Conservation (phyloP, 768 basidiomycete species). For the Macrolepiota dolichaula region DNA sequence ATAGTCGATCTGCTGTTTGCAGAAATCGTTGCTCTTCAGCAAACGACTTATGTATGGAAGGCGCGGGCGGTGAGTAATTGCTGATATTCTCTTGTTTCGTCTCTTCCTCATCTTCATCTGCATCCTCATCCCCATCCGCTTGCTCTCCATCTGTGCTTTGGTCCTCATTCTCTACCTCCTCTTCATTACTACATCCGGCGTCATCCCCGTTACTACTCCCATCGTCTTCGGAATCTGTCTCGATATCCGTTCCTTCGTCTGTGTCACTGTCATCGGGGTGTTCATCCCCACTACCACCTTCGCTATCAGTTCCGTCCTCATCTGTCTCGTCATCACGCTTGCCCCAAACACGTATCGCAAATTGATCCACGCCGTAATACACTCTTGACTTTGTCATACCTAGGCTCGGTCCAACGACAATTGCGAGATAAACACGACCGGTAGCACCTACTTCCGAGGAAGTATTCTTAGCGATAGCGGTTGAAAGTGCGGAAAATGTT, state of each 20-base stretch:
- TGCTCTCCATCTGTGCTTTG: slow-evolving; percentile 9
- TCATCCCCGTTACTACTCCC: slow-evolving; percentile 1
- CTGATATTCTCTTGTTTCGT: neutral
- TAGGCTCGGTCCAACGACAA: slow-evolving; percentile 65
- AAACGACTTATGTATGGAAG: slow-evolving; percentile 19
- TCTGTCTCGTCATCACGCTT: slow-evolving; percentile 15
- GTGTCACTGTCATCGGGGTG: slow-evolving; percentile 16
- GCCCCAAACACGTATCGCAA: slow-evolving; percentile 49
- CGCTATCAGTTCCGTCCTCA: slow-evolving; percentile 17
- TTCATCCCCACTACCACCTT: slow-evolving; percentile 16
- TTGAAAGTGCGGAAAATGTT: slow-evolving; percentile 71
- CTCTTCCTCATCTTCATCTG: slow-evolving; percentile 12
- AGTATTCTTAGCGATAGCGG: slow-evolving; percentile 46
- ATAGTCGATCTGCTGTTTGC: slow-evolving; percentile 30
- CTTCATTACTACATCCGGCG: slow-evolving; percentile 9
- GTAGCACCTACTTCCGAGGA: slow-evolving; percentile 2
- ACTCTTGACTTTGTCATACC: slow-evolving; percentile 60
- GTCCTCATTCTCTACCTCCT: slow-evolving; percentile 10
- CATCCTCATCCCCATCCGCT: neutral
- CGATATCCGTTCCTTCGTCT: neutral
- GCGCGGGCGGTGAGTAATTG: neutral
- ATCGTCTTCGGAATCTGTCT: slow-evolving; percentile 2
- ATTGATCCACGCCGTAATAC: slow-evolving; percentile 59
- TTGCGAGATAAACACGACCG: slow-evolving; percentile 49
- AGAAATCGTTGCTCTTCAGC: slow-evolving; percentile 29